phyloP scores from a whole-genome alignment of 331 rosid genomes.

The Quercus phellos region DNA sequence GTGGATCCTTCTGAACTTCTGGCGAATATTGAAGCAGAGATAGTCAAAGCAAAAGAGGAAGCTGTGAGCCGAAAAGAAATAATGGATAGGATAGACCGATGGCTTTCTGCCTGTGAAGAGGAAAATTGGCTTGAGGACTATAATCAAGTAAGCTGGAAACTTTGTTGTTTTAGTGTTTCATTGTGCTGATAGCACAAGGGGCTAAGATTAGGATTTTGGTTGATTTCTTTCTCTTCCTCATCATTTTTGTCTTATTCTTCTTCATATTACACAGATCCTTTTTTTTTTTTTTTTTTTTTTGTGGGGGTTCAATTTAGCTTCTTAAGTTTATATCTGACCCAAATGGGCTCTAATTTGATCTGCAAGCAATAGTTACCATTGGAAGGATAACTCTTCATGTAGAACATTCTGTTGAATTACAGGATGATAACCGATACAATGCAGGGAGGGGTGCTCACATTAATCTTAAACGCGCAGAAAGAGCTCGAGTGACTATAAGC shows the following conservation, averaged over 20 bases:
- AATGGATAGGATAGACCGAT: slow-evolving; percentile 78
- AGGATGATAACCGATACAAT: slow-evolving; percentile 82
- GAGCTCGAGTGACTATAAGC: slow-evolving; percentile 72
- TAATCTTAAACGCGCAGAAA: slow-evolving; percentile 94
- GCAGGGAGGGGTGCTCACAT: slow-evolving; percentile 94
- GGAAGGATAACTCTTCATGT: slow-evolving; percentile 1
- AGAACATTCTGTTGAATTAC: slow-evolving; percentile 25
- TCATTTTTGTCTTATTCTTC: neutral
- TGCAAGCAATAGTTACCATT: neutral
- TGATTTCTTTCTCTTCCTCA: neutral
- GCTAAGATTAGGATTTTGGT: neutral
- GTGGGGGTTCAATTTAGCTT: neutral
- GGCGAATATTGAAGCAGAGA: slow-evolving; percentile 78
- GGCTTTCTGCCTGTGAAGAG: slow-evolving; percentile 95
- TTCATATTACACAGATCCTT: neutral
- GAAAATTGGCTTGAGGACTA: slow-evolving; percentile 96
- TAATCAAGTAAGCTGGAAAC: slow-evolving; percentile 61
- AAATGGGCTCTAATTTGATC: neutral
- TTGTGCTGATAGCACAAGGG: slow-evolving; percentile 3
- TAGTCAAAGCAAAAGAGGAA: slow-evolving; percentile 70
- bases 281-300: neutral
- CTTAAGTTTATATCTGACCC: neutral
- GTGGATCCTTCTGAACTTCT: slow-evolving; percentile 93
- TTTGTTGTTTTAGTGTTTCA: slow-evolving; percentile 2
- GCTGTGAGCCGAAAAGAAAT: slow-evolving; percentile 84